A percentile compares a stretch with the other conserved stretches of the same genome.
Conservation (phyloP, 176 grass and related monocot species). For the Aegilops tauschii region DNA sequence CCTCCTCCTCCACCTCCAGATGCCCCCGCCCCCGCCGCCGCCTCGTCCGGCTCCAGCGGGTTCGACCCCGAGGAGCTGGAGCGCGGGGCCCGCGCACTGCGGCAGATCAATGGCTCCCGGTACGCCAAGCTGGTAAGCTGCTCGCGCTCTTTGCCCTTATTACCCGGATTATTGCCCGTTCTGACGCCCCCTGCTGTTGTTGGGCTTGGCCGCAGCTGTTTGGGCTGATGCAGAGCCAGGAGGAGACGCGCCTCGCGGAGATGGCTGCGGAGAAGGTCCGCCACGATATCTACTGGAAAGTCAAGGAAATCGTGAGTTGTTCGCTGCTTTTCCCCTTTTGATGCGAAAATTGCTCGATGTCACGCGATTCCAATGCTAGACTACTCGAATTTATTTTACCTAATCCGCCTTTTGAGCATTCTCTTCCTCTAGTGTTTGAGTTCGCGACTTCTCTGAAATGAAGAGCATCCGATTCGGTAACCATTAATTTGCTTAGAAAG, state of each 20-base stretch:
- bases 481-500: neutral
- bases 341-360: conserved; percentile 12
- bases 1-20: conserved; percentile 11
- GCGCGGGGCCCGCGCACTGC: conserved; percentile 53
- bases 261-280: conserved; percentile 55
- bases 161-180: neutral
- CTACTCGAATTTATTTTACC: neutral
- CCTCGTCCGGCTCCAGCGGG: conserved; percentile 19
- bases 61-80: conserved; percentile 78
- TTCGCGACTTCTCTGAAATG: conserved; percentile 8
- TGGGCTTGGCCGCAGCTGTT: conserved; percentile 56
- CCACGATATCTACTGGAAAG: conserved; percentile 31
- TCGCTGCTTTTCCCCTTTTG: neutral
- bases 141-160: conserved; percentile 30
- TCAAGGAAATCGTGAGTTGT: conserved; percentile 57
- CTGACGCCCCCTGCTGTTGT: conserved; percentile 4
- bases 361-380: neutral
- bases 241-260: conserved; percentile 60
- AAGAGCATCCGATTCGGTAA: neutral
- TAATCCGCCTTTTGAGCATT: neutral
- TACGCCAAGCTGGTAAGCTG: conserved; percentile 73
- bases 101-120: conserved; percentile 74
- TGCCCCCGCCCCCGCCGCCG: neutral
- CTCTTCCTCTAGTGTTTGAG: neutral
- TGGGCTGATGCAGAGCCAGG: conserved; percentile 80